phyloP scores from a whole-genome alignment of 257 asterid genomes.

The Euphrasia confusa region DNA sequence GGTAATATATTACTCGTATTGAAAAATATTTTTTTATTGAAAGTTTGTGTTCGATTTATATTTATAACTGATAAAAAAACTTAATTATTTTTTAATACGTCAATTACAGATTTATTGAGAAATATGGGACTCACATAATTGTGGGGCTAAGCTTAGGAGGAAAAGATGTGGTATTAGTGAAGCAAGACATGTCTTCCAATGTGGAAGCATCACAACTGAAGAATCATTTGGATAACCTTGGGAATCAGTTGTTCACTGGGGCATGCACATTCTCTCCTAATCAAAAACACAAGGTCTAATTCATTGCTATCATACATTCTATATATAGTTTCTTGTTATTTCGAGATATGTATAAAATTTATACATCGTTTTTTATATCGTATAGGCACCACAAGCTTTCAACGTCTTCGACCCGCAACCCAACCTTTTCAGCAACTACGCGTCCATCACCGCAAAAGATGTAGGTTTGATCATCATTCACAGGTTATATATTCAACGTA shows the following conservation, averaged over 20 bases:
- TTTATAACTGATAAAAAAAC: too few relatives aligned
- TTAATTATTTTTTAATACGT: too few relatives aligned
- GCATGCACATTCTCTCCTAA: conserved; percentile 61
- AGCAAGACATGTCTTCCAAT: conserved; percentile 66
- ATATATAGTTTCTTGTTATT: too few relatives aligned
- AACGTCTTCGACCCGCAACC: conserved; percentile 66
- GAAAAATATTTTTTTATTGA: too few relatives aligned
- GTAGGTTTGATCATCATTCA: conserved; percentile 42
- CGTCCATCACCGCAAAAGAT: conserved; percentile 61
- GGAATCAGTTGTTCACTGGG: conserved; percentile 73
- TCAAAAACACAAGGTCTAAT: conserved; percentile 47
- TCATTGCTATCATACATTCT: background rate
- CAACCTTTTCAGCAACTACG: conserved; percentile 38
- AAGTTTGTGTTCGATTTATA: too few relatives aligned
- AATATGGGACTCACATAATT: conserved; percentile 85
- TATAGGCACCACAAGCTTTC: conserved; percentile 55
- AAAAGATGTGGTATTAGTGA: conserved; percentile 70
- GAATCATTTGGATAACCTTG: conserved; percentile 67
- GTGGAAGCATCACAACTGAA: conserved; percentile 74
- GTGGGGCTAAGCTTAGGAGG: conserved; percentile 93
- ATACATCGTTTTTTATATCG: too few relatives aligned
- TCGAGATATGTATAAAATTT: too few relatives aligned
- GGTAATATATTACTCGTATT: conserved; percentile 26
- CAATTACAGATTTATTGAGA: conserved; percentile 72
- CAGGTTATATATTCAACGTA: background rate